A percentile compares a stretch with the other conserved stretches of the same genome.
Evolutionary conservation across 495 filamentous ascomycete genomes (phyloP).

Genomic region (Bombardia bombarda): DNA sequence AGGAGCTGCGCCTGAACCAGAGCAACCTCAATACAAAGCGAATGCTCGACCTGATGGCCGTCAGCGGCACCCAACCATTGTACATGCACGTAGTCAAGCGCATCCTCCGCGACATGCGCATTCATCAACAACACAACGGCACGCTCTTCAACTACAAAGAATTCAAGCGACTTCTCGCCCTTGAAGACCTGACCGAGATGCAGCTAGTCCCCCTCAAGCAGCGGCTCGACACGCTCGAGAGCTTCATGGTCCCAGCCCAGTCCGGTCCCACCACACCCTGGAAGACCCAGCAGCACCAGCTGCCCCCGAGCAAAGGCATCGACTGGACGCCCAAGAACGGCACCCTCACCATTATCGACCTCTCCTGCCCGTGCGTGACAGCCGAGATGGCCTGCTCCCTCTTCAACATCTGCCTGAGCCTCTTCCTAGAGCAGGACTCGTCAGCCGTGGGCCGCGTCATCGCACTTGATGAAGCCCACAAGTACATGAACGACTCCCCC

Average conservation of each 20-base stretch:
- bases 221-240: slow-evolving; percentile 49
- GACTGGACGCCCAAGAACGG: slow-evolving; percentile 37
- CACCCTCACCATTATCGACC: slow-evolving; percentile 62
- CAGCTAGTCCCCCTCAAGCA: slow-evolving; percentile 47
- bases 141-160: slow-evolving; percentile 43
- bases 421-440: slow-evolving; percentile 49
- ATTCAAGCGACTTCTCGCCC: slow-evolving; percentile 35
- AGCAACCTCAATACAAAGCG: slow-evolving; percentile 52
- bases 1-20: slow-evolving; percentile 49
- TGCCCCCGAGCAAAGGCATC: too few species aligned
- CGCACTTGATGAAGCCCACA: slow-evolving; percentile 35
- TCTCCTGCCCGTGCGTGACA: slow-evolving; percentile 65
- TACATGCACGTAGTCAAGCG: slow-evolving; percentile 54
- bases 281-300: too few species aligned
- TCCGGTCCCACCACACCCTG: too few species aligned
- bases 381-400: slow-evolving; percentile 57
- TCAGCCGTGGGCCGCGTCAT: slow-evolving; percentile 29
- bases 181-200: slow-evolving; percentile 28
- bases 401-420: slow-evolving; percentile 57
- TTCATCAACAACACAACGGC: slow-evolving; percentile 30
- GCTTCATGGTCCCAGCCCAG: slow-evolving; percentile 41
- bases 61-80: slow-evolving; percentile 46
- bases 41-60: slow-evolving; percentile 63
- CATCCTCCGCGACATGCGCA: slow-evolving; percentile 53
- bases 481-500: slow-evolving; percentile 31